Evolutionary conservation across 352 stramenopile genomes (phyloP), one percentile per base, ranked within the genome.

Genomic region (Phytophthora pinifolia): DNA sequence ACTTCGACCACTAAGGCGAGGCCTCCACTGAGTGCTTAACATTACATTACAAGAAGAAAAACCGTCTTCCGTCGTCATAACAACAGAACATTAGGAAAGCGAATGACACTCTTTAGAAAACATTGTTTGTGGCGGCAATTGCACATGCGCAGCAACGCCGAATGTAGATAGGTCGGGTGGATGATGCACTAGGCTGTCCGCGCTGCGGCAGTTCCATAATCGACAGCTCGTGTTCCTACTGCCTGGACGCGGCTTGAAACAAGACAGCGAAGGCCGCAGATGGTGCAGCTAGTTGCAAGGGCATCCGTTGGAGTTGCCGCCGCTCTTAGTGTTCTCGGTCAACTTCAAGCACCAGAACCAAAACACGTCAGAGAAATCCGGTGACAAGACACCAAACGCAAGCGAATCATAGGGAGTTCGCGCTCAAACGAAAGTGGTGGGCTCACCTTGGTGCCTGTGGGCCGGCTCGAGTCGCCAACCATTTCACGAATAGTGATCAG

Each of bases 401-500:
- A 37, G 12, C 35, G 20, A 42, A 52, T 45, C 30, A 37, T n/a
- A 22, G 33, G 2, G 22, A 45, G 14, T 48, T n/a, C 12, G 15
- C 15, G 35, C 58, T 65, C 27, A 39, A 65, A 44, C 32, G 29
- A 51, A 47, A 32, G 7, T 25, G 27, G 14, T 41, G 27, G 34
- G 41, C 67, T 62, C 59, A 92, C 80, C 67, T 84, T 87, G 14
- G 73, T 73, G 39, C 84, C 84, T 32, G 75, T 74, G 27, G 82
- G 72, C 31, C 79, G 72, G 55, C 82, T 89, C 9, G 74, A 60
- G 46, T 89, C 82, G 54, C 84, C 84, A 43, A 94, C 82, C 79
- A 92, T 91, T 67, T 94, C 82, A 9, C 82, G 84, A 61, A 94
- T 94, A 45, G 84, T 90, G 32, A 94, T 99, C 76, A 99, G 98